phyloP scores from a whole-genome alignment of 78 protist genomes.

The Dictyostelium intermedium region DNA sequence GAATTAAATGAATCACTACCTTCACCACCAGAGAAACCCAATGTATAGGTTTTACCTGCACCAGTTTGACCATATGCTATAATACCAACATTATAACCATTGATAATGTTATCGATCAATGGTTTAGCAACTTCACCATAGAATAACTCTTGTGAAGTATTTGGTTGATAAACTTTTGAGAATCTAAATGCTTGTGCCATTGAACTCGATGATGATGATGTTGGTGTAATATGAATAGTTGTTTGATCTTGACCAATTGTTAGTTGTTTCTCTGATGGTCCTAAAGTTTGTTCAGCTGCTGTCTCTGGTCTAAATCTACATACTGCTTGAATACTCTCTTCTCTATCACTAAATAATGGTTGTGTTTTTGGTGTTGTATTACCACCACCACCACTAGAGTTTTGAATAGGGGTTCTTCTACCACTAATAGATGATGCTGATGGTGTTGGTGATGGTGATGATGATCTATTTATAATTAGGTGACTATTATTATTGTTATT shows the following conservation, averaged over 20 bases:
- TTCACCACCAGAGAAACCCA: not conserved
- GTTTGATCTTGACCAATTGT: not conserved
- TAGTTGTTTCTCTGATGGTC: not conserved
- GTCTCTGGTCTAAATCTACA: constrained; percentile 54
- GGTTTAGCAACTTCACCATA: constrained; percentile 37
- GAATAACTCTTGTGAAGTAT: constrained; percentile 28
- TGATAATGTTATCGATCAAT: not conserved
- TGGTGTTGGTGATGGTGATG: constrained; percentile 60
- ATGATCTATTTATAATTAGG: constrained; percentile 1
- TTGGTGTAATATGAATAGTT: not conserved
- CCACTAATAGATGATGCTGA: not conserved
- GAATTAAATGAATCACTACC: not conserved
- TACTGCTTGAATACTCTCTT: constrained; percentile 27
- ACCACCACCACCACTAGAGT: not conserved
- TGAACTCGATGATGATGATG: not conserved
- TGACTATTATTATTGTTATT: not conserved
- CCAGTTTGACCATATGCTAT: constrained; percentile 78
- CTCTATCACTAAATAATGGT: not conserved
- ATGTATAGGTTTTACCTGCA: constrained; percentile 81
- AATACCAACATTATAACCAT: constrained; percentile 71
- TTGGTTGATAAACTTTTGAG: constrained; percentile 14
- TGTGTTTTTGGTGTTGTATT: not conserved
- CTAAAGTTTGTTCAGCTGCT: not conserved
- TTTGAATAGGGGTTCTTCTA: not conserved
- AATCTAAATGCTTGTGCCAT: constrained; percentile 20